Base-by-base conservation (phyloP, 495 filamentous ascomycete species). In the Penicillium odoratum region DNA sequence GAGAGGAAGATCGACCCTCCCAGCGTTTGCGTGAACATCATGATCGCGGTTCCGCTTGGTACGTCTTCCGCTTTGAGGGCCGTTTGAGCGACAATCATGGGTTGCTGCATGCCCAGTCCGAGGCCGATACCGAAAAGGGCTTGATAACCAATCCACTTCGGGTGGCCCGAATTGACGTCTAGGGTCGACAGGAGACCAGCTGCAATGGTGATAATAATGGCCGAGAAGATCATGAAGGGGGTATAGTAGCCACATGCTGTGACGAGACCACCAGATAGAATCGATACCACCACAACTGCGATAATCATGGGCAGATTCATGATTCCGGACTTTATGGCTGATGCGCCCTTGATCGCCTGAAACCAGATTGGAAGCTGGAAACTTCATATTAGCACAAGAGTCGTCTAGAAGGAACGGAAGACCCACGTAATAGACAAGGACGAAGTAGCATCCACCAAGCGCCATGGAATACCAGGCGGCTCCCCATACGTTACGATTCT, bases 331-430 rank as follows among this genome's bases (percentile, higher is more conserved):
- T 82, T 74, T 11, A 85, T 81, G 11, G 92, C 88, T 0, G 76
- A 76, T 0, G 82, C 83, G 48, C 80, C 83, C 67, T 92, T 87
- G 69, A 96, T 85, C 6, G 90, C 84, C 65, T 97, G 92, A 78
- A 97, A 95, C 88, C 88, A 97, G 61, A 93, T 88, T 0, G 92
- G 91, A 18, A 96, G 72, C 77, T 88, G 88, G 4, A 53, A 54
- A 10, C 21, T 21, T 21, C 21, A 16, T n/a, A 11, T 44, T 68
- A 56, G 68, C 65, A 5, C 21, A 0, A 18, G 8, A 38, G 8
- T n/a, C 21, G 48, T 46, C 54, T 53, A 30, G 34, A 13, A 31
- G 54, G 2, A 34, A 25, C 36, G 43, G 34, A 33, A 0, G 7
- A 65, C 67, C 57, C 49, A 76, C 75, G 55, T 75, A 77, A 69